Base-by-base conservation (phyloP, 345 rosid genomes). In the Limnanthes douglasii region DNA sequence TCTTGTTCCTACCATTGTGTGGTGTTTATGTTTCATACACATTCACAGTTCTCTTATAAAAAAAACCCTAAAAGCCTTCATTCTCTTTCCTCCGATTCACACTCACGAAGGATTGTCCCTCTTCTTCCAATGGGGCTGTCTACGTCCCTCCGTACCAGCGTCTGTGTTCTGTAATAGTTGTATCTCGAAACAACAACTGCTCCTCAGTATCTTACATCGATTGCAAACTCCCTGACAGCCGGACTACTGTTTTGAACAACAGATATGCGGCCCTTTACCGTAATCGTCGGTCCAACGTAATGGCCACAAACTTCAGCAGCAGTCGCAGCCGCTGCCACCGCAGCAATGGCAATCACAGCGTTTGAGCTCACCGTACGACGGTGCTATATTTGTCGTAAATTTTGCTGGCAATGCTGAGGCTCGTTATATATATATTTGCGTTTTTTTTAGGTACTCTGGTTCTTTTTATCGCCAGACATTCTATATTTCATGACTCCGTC, bases 91-190 rank as follows among this genome's bases (percentile, higher is more conserved):
- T 21, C 31, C 51, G 35, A 82, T 86, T 31, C 27, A 8, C 40
- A 17, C 21, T 30, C 21, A 82, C 82, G 94, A 78, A 82, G 67
- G 81, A 82, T 64, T 72, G 69, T 49, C 73, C 67, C 40, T 76
- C 68, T 34, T 56, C 74, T 18, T 63, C 82, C 0, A 36, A 43
- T 50, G 69, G 68, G 53, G 43, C 60, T 65, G 60, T 72, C 45
- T 86, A 81, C 62, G 60, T 69, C 37, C 92, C 94, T 29, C 94
- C 93, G 0, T 75, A 78, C 66, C 84, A 66, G 42, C 88, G 93
- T 25, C 68, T 60, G 34, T 69, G 69, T 50, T 65, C 79, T 46
- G 50, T 43, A 37, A 31, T 62, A 23, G 20, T 70, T 11, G 17
- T 37, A 29, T 39, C 61, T 28, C 46, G 64, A 9, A 48, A 35